phyloP scores from a whole-genome alignment of 441 rosid species.

The Gossypium schwendimanii region DNA sequence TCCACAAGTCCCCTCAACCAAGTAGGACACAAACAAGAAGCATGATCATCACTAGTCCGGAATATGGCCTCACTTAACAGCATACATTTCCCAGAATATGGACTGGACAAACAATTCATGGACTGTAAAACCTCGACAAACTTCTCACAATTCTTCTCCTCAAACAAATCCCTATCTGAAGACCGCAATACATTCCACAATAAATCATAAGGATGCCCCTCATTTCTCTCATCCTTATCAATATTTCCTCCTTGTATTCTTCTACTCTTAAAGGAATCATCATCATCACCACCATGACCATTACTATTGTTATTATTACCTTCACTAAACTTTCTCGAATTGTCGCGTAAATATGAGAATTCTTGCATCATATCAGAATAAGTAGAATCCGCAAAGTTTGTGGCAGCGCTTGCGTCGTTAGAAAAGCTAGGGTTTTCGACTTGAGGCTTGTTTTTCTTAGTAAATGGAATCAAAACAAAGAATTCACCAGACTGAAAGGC shows the following conservation, averaged over 20 bases:
- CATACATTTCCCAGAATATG: conserved; percentile 44
- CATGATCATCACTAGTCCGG: conserved; percentile 1
- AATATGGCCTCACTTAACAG: conserved; percentile 26
- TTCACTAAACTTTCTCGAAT: conserved; percentile 17
- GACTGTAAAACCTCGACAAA: conserved; percentile 59
- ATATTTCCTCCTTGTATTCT: conserved; percentile 19
- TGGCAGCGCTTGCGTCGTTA: conserved; percentile 18
- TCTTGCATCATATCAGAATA: conserved; percentile 58
- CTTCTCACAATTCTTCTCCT: conserved; percentile 45
- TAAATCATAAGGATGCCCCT: conserved; percentile 32
- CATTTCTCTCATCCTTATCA: conserved; percentile 16
- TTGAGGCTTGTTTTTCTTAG: conserved; percentile 49
- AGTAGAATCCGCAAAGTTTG: conserved; percentile 46
- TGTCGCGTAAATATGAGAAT: conserved; percentile 30
- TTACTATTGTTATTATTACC: conserved; percentile 6
- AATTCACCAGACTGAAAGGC: no score
- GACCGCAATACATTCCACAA: conserved; percentile 44
- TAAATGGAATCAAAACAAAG: conserved; percentile 45
- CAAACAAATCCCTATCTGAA: conserved; percentile 33
- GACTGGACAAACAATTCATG: conserved; percentile 53
- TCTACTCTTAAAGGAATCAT: conserved; percentile 23
- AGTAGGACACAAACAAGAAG: conserved; percentile 55
- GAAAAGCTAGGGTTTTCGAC: conserved; percentile 28
- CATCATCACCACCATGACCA: conserved; percentile 13
- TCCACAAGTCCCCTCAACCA: conserved; percentile 70